Conservation (phyloP, 306 rosid genomes). For the Malus sieversii region DNA sequence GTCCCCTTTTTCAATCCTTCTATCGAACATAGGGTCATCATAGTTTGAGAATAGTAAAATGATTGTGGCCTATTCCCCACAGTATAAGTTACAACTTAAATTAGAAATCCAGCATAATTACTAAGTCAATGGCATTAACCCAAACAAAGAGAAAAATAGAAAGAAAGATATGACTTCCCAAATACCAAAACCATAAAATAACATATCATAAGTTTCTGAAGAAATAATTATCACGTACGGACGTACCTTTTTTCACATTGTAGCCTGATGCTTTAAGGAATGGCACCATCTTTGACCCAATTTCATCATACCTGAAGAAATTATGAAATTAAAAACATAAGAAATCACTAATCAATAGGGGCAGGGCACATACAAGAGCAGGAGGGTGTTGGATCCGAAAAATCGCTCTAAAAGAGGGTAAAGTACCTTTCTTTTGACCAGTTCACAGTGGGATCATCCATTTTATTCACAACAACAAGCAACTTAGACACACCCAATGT, state of each 20-base stretch:
- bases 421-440: slow-evolving; percentile 94
- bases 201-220: neutral
- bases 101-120: neutral
- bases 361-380: neutral
- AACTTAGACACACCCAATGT: slow-evolving; percentile 90
- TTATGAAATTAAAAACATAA: neutral
- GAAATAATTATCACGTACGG: neutral
- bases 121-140: neutral
- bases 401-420: neutral
- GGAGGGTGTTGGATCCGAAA: neutral
- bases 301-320: slow-evolving; percentile 78
- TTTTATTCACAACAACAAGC: slow-evolving; percentile 85
- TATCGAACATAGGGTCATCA: neutral
- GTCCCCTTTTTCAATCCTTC: neutral
- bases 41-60: neutral
- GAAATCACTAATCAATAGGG: neutral
- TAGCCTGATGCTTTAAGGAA: slow-evolving; percentile 81
- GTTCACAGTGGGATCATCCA: slow-evolving; percentile 93
- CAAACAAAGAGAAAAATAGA: neutral
- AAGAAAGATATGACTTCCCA: neutral
- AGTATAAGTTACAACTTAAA: neutral
- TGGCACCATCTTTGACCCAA: slow-evolving; percentile 83
- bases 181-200: neutral
- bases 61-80: neutral
- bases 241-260: slow-evolving; percentile 87